Percentiles rank a stretch among this genome's conserved stretches.
phyloP scores from a whole-genome alignment of 2,329 filamentous ascomycete species.

The Aspergillus aculeatus region DNA sequence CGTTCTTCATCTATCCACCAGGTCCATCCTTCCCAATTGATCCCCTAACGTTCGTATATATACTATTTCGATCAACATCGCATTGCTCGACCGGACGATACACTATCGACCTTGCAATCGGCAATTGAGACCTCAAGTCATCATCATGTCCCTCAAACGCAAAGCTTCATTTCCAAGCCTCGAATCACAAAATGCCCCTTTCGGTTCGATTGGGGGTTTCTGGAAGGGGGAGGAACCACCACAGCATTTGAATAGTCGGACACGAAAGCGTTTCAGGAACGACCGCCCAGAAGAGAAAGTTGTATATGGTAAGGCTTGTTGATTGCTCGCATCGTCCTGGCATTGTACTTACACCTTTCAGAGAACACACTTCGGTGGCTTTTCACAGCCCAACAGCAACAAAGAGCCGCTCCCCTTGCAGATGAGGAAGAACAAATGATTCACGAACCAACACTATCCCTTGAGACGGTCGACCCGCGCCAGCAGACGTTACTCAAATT shows the following conservation, averaged over 20 bases:
- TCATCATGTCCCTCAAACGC: slow-evolving; percentile 57
- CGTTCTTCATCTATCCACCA: not conserved
- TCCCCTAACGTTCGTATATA: not conserved
- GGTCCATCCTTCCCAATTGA: not conserved
- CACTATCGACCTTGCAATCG: not conserved
- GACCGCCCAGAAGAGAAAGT: slow-evolving; percentile 56
- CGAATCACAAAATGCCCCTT: slow-evolving; percentile 38
- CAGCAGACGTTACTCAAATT: slow-evolving; percentile 43
- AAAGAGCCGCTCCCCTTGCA: slow-evolving; percentile 11
- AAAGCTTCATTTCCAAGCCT: slow-evolving; percentile 55
- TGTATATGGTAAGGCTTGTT: slow-evolving; percentile 52
- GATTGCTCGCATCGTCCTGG: not conserved
- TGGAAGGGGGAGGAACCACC: slow-evolving; percentile 34
- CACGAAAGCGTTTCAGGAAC: slow-evolving; percentile 59
- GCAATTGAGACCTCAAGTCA: not conserved
- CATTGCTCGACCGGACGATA: not conserved
- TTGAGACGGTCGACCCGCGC: slow-evolving; percentile 36
- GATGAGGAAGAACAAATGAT: slow-evolving; percentile 27
- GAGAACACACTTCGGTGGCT: slow-evolving; percentile 45
- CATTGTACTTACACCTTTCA: slow-evolving; percentile 25
- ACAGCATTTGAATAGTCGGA: slow-evolving; percentile 55
- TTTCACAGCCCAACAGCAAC: slow-evolving; percentile 40
- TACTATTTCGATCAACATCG: not conserved
- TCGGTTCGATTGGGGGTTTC: slow-evolving; percentile 22
- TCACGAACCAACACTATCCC: slow-evolving; percentile 23